Evolutionary conservation across 208 protist species (phyloP).

Genomic region (Trypanosoma lewisi): DNA sequence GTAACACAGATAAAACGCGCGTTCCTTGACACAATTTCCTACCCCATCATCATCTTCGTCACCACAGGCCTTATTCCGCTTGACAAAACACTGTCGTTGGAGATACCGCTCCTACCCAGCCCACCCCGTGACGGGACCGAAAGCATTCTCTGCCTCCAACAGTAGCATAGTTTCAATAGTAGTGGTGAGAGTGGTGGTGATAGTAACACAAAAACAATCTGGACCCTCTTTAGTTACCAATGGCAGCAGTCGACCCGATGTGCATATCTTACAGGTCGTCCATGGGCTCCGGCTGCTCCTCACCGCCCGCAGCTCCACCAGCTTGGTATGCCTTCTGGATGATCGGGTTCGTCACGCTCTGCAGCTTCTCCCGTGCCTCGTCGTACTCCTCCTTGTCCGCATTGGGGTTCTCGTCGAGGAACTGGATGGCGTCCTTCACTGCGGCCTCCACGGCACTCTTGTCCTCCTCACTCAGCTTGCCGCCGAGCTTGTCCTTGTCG

Average conservation of each 20-base stretch:
- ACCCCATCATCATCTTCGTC: no score
- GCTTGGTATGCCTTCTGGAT: conserved; percentile 89
- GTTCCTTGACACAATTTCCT: no score
- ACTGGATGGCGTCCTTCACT: conserved; percentile 91
- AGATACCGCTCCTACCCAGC: no score
- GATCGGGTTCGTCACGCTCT: conserved; percentile 94
- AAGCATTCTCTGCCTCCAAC: no score
- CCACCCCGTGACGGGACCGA: no score
- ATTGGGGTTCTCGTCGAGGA: conserved; percentile 94
- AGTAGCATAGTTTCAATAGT: no score
- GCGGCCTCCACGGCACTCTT: conserved; percentile 83
- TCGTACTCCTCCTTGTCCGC: conserved; percentile 95
- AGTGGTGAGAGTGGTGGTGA: background rate
- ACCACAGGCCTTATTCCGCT: no score
- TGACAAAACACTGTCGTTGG: no score
- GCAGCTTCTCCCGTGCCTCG: conserved; percentile 86
- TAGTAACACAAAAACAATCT: no score
- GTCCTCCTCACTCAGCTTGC: conserved; percentile 91
- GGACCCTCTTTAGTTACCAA: background rate
- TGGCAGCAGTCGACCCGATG: background rate
- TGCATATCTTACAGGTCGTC: conserved; percentile 66
- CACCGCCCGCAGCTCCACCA: conserved; percentile 30
- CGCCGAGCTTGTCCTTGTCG: conserved; percentile 67
- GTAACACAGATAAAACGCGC: background rate
- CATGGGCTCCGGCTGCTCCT: conserved; percentile 48